Percentiles rank a stretch among this genome's conserved stretches.
phyloP scores from a whole-genome alignment of 371 early-diverging fungal genomes.

The Mortierella sp. region DNA sequence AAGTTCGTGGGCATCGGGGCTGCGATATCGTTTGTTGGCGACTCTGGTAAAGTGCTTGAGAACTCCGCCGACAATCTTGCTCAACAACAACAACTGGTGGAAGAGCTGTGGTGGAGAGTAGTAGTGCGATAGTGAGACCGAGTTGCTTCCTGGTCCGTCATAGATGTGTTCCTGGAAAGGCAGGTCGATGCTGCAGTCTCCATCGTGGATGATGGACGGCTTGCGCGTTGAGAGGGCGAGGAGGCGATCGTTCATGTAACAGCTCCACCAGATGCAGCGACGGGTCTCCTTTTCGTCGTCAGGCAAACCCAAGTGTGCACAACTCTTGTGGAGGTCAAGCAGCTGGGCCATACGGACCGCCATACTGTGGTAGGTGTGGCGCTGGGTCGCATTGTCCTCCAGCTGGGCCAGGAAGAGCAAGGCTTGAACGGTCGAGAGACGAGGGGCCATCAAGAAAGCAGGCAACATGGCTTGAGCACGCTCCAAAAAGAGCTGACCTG shows the following conservation, averaged over 20 bases:
- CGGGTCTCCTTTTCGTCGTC: constrained; percentile 54
- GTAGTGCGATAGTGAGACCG: constrained; percentile 52
- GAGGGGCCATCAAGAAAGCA: constrained; percentile 54
- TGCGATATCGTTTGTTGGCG: constrained; percentile 50
- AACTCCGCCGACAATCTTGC: constrained; percentile 53
- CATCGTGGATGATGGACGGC: constrained; percentile 52
- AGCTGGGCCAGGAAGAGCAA: constrained; percentile 49
- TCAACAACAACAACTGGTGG: constrained; percentile 40
- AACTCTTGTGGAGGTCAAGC: constrained; percentile 49
- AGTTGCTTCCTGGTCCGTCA: constrained; percentile 55
- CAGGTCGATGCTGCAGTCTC: constrained; percentile 53
- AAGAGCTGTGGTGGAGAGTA: constrained; percentile 56
- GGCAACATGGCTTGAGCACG: constrained; percentile 58
- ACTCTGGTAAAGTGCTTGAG: constrained; percentile 55
- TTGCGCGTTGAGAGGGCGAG: constrained; percentile 51
- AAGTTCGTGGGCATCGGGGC: constrained; percentile 47
- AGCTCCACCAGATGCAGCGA: constrained; percentile 57
- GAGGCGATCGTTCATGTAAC: constrained; percentile 57
- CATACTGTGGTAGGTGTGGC: constrained; percentile 57
- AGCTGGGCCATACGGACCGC: constrained; percentile 55
- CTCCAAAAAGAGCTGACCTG: constrained; percentile 56
- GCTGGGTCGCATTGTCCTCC: constrained; percentile 55
- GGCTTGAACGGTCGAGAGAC: constrained; percentile 52
- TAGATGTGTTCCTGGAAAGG: constrained; percentile 56
- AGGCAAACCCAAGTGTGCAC: constrained; percentile 45